Evolutionary conservation across 192 early-diverging fungal genomes (phyloP), one percentile per base, ranked within the genome.

Genomic region (Martensiomyces pterosporus): DNA sequence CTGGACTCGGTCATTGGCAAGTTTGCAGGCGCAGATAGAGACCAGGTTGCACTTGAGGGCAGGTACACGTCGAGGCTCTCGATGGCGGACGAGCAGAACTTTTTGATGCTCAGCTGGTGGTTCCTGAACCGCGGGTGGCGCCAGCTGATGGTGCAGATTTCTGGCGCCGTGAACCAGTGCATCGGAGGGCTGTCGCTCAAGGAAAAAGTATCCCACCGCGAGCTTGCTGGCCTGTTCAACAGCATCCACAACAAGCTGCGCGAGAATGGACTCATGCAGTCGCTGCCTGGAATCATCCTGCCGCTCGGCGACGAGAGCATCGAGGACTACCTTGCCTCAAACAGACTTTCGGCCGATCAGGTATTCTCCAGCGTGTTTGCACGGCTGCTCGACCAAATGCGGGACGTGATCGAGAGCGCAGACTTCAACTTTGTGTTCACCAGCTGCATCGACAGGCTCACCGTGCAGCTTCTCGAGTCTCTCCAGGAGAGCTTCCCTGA

Each of bases 61-160:
- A 61, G 43, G 6, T 51, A 52, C 41, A 39, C 32, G 38, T 58
- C 52, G 23, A 64, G 39, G 24, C 49, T 76, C 29, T 46, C 62
- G 21, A 2, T 44, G 17, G 45, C 52, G 2, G 70, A 80, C 8
- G 92, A 97, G 63, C 79, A 88, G 52, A 80, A 85, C 68, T 99
- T 88, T 62, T 54, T 99, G 61, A 90, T 86, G 43, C 85, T 90
- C 55, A 88, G 79, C 54, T 95, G 91, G 90, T 96, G 87, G 82
- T 69, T 98, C 21, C 55, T 98, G 45, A 86, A 97, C 54, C 78
- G 81, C 43, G 94, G 94, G 0, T 93, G 91, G 87, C 85, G 79
- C 48, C 56, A 67, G 41, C 78, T 82, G 49, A 81, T 85, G 49
- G 77, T 72, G n/a, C 63, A 75, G 38, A 82, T 97, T 27, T 58